phyloP scores from a whole-genome alignment of 1,284 basidiomycete genomes.

The Athelia sp. region DNA sequence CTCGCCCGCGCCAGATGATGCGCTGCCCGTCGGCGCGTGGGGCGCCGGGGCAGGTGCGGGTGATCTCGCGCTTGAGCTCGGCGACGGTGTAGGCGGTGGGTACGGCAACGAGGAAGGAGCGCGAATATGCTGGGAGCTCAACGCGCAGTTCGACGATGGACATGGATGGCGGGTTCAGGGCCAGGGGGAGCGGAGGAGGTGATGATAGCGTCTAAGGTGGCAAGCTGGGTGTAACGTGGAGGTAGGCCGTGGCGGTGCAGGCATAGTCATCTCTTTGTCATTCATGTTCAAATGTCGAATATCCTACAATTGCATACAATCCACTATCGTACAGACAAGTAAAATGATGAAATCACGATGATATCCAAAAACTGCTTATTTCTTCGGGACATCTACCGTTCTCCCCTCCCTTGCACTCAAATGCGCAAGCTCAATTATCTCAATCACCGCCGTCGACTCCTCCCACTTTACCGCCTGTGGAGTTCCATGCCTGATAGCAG shows the following conservation, averaged over 20 bases:
- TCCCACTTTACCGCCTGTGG: slow-evolving; percentile 63
- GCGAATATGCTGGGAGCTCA: slow-evolving; percentile 69
- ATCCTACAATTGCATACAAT: too few relatives aligned
- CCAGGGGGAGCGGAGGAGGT: too few relatives aligned
- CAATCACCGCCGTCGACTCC: slow-evolving; percentile 63
- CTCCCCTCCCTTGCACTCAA: slow-evolving; percentile 57
- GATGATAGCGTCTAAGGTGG: too few relatives aligned
- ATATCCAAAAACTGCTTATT: neutral
- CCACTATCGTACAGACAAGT: neutral
- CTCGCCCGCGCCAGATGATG: slow-evolving; percentile 69
- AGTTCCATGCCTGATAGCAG: slow-evolving; percentile 49
- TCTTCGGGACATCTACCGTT: slow-evolving; percentile 32
- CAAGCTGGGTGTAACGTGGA: too few relatives aligned
- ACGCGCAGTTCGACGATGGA: slow-evolving; percentile 49
- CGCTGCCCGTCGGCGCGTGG: slow-evolving; percentile 66
- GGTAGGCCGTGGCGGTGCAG: too few relatives aligned
- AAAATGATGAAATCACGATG: neutral
- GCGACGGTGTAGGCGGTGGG: slow-evolving; percentile 43
- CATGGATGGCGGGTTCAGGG: too few relatives aligned
- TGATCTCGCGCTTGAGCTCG: slow-evolving; percentile 67
- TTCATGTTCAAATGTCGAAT: too few relatives aligned
- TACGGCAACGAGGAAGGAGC: slow-evolving; percentile 57
- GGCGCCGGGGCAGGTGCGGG: slow-evolving; percentile 52
- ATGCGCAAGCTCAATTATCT: slow-evolving; percentile 70
- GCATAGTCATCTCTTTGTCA: too few relatives aligned